Evolutionary conservation across 306 rosid species (phyloP), one percentile per base, ranked within the genome.

Genomic region (Castanospermum australe): DNA sequence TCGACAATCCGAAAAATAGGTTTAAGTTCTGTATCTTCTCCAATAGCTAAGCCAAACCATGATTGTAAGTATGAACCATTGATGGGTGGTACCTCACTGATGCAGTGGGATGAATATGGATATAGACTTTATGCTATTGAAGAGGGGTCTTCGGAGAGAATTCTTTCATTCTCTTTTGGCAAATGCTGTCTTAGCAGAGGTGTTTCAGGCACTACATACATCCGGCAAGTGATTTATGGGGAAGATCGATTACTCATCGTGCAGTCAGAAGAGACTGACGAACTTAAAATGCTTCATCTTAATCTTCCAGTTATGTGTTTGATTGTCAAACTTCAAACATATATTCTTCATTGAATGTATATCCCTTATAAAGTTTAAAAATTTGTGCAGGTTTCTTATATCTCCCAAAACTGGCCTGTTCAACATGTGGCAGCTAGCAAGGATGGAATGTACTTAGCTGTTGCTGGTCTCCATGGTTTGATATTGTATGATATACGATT

Each of bases 131-230:
- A 92, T 87, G 86, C 94, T 41, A 82, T 90, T 4, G 99, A 95
- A 86, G 97, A 81, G 73, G 86, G 81, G 71, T 88, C 92, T 57
- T 85, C 90, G 12, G 99, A 89, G 83, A 90, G 98, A 86, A 76
- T 95, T 79, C 79, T 95, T 83, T 89, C 94, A 38, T 95, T 95
- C 87, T 92, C 99, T 44, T 95, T 95, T 73, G 98, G 99, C 21
- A 95, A 95, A 84, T 95, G 99, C 85, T 95, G 97, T 83, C 99
- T 92, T 77, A 92, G 92, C 82, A 90, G 98, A 92, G 99, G 99
- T 78, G 94, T 95, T 86, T 92, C 99, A 55, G 94, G 97, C 84
- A 82, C 94, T 77, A 86, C 97, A 30, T 91, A 85, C 82, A 87
- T 86, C 65, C 97, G 97, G 18, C 99, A 95, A 90, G 98, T 95